Evolutionary conservation across 1,284 basidiomycete genomes (phyloP), one percentile per base, ranked within the genome.

Genomic region (Boletellus deceptivus): DNA sequence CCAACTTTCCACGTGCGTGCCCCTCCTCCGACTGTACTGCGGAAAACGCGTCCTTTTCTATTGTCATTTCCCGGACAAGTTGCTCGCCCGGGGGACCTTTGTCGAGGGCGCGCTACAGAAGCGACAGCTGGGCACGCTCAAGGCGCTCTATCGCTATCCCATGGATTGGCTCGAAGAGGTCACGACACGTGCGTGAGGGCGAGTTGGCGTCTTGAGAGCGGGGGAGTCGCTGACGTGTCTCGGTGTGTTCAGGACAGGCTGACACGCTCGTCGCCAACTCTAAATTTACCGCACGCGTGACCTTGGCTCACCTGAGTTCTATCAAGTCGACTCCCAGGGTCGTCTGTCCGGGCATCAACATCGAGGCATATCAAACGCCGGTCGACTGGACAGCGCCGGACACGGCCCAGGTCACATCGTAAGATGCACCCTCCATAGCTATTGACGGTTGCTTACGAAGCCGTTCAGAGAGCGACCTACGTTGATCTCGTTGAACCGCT

Each of bases 1-100:
- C 71, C 96, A 98, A 68, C 83, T 98, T 18, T 92, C 92, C 2
- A 92, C 93, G 2, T 93, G 89, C 54, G 78, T 98, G 17, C 96
- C 96, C 0, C 74, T 96, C 55, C 75, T 99, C 1, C 80, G 91
- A 13, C 68, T 76, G 46, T 65, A 91, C 10, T 80, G 78, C 3
- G 75, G 77, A 11, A 91, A 83, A 10, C 83, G 91, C 1, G 89
- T 97, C 22, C 84, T 99, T 16, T 99, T 98, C 72, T 99, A 99
- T 70, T 97, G 94, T 62, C 96, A 99, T 69, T 99, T 98, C 63
- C 96, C 97, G 0, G 94, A 98, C 72, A 93, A 95, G 67, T 75
- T 97, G 0, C 78, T 97, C n/a, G 79, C 92, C 45, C 76, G 84
- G 67, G 91, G 91, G 2, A 83, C 81, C 18, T 90, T 86, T 57